Percentiles rank a stretch among this genome's conserved stretches.
These are phyloP conservation scores for Ascochyta pisi DNA, from an alignment of 2,329 filamentous ascomycete genomes.

Conservation along the genomic window DNA sequence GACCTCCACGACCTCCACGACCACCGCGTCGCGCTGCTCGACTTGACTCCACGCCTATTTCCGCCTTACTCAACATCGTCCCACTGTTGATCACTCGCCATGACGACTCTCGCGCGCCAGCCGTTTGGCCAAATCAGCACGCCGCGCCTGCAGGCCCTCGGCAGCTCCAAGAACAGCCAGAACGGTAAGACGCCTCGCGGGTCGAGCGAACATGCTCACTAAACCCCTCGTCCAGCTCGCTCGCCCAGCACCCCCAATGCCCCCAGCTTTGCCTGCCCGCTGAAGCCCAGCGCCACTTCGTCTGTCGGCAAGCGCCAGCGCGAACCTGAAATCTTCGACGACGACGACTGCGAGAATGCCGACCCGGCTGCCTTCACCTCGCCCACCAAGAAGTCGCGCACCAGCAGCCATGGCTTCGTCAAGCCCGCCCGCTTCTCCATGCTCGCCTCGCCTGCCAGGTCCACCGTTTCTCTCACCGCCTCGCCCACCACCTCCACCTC, in stretches of 20 bases:
- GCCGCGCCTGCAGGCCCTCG: constrained; percentile 73
- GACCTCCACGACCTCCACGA: neutral
- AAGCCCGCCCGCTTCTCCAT: constrained; percentile 53
- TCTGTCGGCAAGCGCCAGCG: constrained; percentile 55
- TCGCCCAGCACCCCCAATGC: constrained; percentile 23
- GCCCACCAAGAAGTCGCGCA: constrained; percentile 62
- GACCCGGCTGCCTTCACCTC: constrained; percentile 61
- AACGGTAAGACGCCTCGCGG: constrained; percentile 53
- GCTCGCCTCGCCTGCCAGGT: constrained; percentile 36
- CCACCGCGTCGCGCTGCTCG: neutral
- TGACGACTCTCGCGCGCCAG: constrained; percentile 64
- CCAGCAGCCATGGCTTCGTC: constrained; percentile 40
- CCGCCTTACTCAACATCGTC: neutral
- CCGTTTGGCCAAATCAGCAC: constrained; percentile 77
- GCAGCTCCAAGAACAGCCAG: constrained; percentile 79
- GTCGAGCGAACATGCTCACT: constrained; percentile 16
- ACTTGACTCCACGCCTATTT: neutral
- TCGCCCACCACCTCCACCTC: constrained; percentile 34
- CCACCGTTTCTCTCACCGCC: constrained; percentile 31
- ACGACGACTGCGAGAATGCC: constrained; percentile 64
- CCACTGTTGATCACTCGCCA: constrained; percentile 17
- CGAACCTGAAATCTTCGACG: constrained; percentile 53
- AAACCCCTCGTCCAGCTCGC: constrained; percentile 42
- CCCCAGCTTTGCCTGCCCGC: constrained; percentile 39
- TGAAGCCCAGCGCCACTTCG: constrained; percentile 37